These are phyloP conservation scores for Clavaria fumosa DNA, from an alignment of 768 basidiomycete genomes.

Conservation along the genomic window DNA sequence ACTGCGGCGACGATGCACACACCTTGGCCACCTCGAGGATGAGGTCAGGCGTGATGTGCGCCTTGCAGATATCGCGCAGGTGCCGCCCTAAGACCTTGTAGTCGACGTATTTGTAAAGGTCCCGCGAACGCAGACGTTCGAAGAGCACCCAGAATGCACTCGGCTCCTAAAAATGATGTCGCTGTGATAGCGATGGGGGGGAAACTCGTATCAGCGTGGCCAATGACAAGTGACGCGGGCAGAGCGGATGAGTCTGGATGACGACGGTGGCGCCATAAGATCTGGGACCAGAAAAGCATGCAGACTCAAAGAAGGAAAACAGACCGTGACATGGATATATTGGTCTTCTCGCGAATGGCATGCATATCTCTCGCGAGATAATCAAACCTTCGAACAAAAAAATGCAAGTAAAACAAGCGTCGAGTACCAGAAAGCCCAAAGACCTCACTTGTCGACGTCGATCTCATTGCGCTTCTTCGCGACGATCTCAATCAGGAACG, in stretches of 20 bases:
- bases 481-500: slow-evolving; percentile 72
- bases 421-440: not conserved
- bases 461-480: slow-evolving; percentile 70
- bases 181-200: slow-evolving; percentile 46
- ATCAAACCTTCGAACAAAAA: slow-evolving; percentile 39
- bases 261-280: not conserved
- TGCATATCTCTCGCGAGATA: slow-evolving; percentile 66
- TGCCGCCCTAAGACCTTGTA: slow-evolving; percentile 36
- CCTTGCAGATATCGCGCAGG: slow-evolving; percentile 19
- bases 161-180: slow-evolving; percentile 56
- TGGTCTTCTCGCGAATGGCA: slow-evolving; percentile 50
- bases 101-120: slow-evolving; percentile 59
- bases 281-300: too few species aligned
- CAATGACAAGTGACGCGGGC: slow-evolving; percentile 58
- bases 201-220: slow-evolving; percentile 45
- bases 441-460: slow-evolving; percentile 67
- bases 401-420: not conserved
- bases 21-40: slow-evolving; percentile 33
- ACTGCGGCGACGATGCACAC: too few species aligned
- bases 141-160: slow-evolving; percentile 44
- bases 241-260: slow-evolving; percentile 48
- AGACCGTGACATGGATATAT: slow-evolving; percentile 34
- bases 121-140: slow-evolving; percentile 40
- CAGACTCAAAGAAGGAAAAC: slow-evolving; percentile 1
- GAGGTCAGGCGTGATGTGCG: slow-evolving; percentile 24